Evolutionary conservation across 2,329 filamentous ascomycete species (phyloP).

Genomic region (Cercospora brassicicola): DNA sequence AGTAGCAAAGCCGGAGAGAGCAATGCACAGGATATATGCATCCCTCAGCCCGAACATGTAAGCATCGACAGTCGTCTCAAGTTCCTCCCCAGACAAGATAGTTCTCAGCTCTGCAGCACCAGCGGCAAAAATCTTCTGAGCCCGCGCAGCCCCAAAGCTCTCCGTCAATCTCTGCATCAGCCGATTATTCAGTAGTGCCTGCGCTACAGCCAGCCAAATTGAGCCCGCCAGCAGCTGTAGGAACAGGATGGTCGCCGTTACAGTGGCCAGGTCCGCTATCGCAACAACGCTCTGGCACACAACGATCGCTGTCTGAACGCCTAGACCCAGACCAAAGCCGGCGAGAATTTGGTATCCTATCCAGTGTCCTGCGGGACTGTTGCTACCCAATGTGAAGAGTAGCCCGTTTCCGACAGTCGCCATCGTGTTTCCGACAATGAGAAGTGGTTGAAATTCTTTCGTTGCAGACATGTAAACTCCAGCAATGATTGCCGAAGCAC

Average conservation of each 20-base stretch:
- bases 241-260: constrained; percentile 43
- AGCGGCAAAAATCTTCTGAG: constrained; percentile 43
- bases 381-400: constrained; percentile 26
- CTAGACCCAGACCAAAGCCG: constrained; percentile 36
- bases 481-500: constrained; percentile 16
- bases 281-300: constrained; percentile 40
- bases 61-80: constrained; percentile 8
- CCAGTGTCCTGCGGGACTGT: constrained; percentile 33
- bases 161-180: constrained; percentile 43
- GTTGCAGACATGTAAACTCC: constrained; percentile 4
- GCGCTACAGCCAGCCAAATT: constrained; percentile 44
- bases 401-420: constrained; percentile 24
- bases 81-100: constrained; percentile 54
- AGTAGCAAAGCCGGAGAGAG: constrained; percentile 8
- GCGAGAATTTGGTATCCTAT: constrained; percentile 40
- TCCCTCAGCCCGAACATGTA: constrained; percentile 48
- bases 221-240: constrained; percentile 45
- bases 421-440: constrained; percentile 18
- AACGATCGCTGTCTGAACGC: constrained; percentile 44
- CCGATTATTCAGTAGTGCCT: constrained; percentile 45
- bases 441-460: constrained; percentile 21
- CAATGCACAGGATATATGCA: constrained; percentile 30
- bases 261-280: constrained; percentile 40
- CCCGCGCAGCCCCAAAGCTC: constrained; percentile 44
- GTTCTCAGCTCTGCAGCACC: constrained; percentile 59